Evolutionary conservation across 768 basidiomycete genomes (phyloP).

Genomic region (Phylloporus arenicola): DNA sequence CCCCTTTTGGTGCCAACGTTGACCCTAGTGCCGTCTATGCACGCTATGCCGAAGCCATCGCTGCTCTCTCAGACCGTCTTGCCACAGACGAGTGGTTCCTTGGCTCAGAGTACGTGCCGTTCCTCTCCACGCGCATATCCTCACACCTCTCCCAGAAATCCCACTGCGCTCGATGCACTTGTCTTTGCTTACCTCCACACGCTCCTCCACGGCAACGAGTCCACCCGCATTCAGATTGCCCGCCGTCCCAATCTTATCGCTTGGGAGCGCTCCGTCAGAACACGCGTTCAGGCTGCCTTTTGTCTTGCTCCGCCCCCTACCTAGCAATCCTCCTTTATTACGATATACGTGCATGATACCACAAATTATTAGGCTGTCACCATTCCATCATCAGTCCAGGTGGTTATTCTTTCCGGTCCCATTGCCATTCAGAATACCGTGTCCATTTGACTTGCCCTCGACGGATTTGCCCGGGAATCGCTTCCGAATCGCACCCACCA

Average conservation of each 20-base stretch:
- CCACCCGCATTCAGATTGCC: slow-evolving; percentile 57
- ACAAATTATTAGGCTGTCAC: background rate
- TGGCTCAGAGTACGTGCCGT: slow-evolving; percentile 53
- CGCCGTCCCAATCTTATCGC: slow-evolving; percentile 71
- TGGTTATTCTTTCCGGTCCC: slow-evolving; percentile 13
- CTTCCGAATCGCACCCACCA: slow-evolving; percentile 61
- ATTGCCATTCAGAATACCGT: slow-evolving; percentile 12
- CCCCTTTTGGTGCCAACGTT: slow-evolving; percentile 54
- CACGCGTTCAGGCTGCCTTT: slow-evolving; percentile 53
- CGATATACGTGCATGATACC: slow-evolving; percentile 11
- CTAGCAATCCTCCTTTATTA: slow-evolving; percentile 14
- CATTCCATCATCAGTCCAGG: slow-evolving; percentile 6
- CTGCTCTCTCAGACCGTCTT: slow-evolving; percentile 68
- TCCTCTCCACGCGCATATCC: background rate
- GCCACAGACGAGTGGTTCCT: slow-evolving; percentile 80
- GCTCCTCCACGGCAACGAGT: slow-evolving; percentile 43
- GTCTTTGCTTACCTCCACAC: slow-evolving; percentile 76
- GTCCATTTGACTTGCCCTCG: slow-evolving; percentile 9
- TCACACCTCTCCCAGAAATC: slow-evolving; percentile 42
- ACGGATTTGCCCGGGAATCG: slow-evolving; percentile 41
- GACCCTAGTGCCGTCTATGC: slow-evolving; percentile 45
- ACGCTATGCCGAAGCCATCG: slow-evolving; percentile 66
- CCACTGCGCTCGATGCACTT: slow-evolving; percentile 78
- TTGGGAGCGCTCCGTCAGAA: slow-evolving; percentile 71
- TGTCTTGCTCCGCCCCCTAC: slow-evolving; percentile 1